Conservation (phyloP, 805 yeast species). For the Wickerhamiella azymoides region DNA sequence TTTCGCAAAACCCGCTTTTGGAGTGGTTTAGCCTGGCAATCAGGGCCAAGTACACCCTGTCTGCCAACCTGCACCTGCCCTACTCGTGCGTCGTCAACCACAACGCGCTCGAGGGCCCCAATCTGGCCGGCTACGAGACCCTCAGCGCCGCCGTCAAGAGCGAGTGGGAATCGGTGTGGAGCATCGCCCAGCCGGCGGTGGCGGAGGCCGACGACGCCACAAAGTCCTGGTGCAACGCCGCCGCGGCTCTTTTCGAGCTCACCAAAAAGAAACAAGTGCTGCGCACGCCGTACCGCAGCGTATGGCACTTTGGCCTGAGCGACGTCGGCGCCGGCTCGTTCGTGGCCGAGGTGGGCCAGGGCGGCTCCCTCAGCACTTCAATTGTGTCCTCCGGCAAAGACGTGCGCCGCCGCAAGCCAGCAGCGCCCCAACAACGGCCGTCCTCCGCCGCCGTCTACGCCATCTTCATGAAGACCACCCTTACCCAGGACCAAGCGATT, state of each 20-base stretch:
- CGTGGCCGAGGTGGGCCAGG: slow-evolving; percentile 28
- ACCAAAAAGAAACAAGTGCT: neutral
- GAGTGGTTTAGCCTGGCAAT: slow-evolving; percentile 53
- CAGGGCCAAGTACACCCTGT: slow-evolving; percentile 57
- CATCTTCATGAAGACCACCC: slow-evolving; percentile 18
- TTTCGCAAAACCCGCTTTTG: slow-evolving; percentile 52
- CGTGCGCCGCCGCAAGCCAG: slow-evolving; percentile 23
- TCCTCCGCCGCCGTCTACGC: slow-evolving; percentile 16
- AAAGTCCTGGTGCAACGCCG: slow-evolving; percentile 15
- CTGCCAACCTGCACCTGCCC: slow-evolving; percentile 59
- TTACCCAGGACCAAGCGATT: slow-evolving; percentile 23
- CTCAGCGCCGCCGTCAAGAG: neutral
- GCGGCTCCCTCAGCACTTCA: slow-evolving; percentile 39
- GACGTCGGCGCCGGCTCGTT: slow-evolving; percentile 43
- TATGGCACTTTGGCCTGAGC: slow-evolving; percentile 67
- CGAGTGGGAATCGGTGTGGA: slow-evolving; percentile 35
- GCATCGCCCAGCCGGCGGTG: slow-evolving; percentile 41
- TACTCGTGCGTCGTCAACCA: slow-evolving; percentile 61
- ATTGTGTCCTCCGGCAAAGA: slow-evolving; percentile 49
- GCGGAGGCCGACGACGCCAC: slow-evolving; percentile 9
- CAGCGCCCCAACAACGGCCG: neutral
- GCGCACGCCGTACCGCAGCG: slow-evolving; percentile 44
- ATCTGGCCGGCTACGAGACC: slow-evolving; percentile 18
- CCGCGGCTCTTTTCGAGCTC: slow-evolving; percentile 2
- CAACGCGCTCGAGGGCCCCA: slow-evolving; percentile 43